A percentile compares a stretch with the other conserved stretches of the same genome.
These are phyloP conservation scores for Acacia concinna DNA, from an alignment of 331 rosid genomes.

Conservation along the genomic window DNA sequence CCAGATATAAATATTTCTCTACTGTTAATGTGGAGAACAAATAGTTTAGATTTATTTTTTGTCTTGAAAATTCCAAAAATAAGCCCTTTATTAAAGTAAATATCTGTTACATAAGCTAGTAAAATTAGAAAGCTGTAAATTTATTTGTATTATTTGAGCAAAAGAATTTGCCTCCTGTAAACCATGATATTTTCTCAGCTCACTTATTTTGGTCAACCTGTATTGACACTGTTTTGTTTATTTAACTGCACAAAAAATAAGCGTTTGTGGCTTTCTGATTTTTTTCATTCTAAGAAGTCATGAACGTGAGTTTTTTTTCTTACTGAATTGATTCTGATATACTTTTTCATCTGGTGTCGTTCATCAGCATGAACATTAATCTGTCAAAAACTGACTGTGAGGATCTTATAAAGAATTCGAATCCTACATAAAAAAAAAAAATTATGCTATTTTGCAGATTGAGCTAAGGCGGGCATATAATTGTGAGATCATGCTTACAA, in stretches of 20 bases:
- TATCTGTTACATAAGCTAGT: background rate
- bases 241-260: background rate
- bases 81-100: background rate
- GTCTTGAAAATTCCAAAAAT: background rate
- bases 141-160: background rate
- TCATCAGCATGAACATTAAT: constrained; percentile 7
- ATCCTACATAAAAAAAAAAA: constrained; percentile 17
- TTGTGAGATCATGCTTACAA: constrained; percentile 97
- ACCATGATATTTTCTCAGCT: background rate
- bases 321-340: constrained; percentile 17
- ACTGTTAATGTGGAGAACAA: background rate
- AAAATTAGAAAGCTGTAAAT: constrained; percentile 1
- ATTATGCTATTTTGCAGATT: constrained; percentile 63
- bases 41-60: background rate
- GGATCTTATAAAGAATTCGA: constrained; percentile 14
- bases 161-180: background rate
- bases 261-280: background rate
- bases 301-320: constrained; percentile 16
- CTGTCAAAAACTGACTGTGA: constrained; percentile 14
- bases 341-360: constrained; percentile 14
- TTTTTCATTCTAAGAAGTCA: constrained; percentile 13
- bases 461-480: constrained; percentile 96
- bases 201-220: background rate
- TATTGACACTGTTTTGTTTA: background rate
- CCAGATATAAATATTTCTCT: constrained; percentile 13